Percentiles rank a stretch among this genome's conserved stretches.
These are phyloP conservation scores for Thalassiosira hispida DNA, from an alignment of 352 stramenopile species.

Conservation along the genomic window DNA sequence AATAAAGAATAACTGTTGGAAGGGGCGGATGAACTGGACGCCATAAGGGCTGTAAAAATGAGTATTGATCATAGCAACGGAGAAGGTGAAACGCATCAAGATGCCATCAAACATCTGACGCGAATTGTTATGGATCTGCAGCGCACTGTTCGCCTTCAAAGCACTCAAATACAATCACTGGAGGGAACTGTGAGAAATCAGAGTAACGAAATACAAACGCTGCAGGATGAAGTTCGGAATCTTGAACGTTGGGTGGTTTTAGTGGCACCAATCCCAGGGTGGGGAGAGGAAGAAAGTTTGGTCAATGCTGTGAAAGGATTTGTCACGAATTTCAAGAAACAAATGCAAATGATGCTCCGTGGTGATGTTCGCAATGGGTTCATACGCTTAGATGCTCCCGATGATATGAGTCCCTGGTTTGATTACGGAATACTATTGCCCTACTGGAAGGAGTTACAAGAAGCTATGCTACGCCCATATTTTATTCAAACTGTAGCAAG, in stretches of 20 bases:
- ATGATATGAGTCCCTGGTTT: background rate
- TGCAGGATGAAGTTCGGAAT: background rate
- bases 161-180: background rate
- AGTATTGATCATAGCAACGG: too few species aligned
- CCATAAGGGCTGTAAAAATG: too few species aligned
- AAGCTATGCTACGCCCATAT: background rate
- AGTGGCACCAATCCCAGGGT: background rate
- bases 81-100: too few species aligned
- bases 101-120: slow-evolving; percentile 8
- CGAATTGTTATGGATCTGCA: slow-evolving; percentile 6
- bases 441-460: background rate
- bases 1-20: too few species aligned
- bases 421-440: background rate
- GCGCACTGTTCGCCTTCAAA: slow-evolving; percentile 4
- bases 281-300: background rate
- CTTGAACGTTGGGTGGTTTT: background rate
- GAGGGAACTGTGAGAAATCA: background rate
- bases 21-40: too few species aligned
- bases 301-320: background rate
- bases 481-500: background rate
- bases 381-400: background rate
- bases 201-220: background rate
- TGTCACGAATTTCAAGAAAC: background rate
- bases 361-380: too few species aligned
- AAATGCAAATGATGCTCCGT: too few species aligned